These are phyloP conservation scores for Plenodomus lindquistii DNA, from an alignment of 2,329 filamentous ascomycete species.

Conservation along the genomic window DNA sequence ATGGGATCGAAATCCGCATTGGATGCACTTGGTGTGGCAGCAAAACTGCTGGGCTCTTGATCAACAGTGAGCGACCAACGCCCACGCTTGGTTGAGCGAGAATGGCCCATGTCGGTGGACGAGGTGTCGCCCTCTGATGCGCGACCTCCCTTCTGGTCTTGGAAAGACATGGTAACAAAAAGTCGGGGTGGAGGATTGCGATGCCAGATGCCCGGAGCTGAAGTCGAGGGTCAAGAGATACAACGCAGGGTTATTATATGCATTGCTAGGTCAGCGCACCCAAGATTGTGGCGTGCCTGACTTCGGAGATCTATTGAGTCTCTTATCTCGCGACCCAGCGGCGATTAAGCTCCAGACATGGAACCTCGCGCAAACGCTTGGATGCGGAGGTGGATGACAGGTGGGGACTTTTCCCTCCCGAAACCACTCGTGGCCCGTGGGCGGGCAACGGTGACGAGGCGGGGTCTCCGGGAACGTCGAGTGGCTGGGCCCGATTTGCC, in stretches of 20 bases:
- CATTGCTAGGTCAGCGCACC: not conserved
- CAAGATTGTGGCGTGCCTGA: not conserved
- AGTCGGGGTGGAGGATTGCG: not conserved
- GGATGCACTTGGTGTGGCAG: constrained; percentile 36
- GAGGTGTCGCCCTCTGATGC: constrained; percentile 6
- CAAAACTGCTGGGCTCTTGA: constrained; percentile 43
- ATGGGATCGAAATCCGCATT: constrained; percentile 47
- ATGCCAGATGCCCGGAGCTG: not conserved
- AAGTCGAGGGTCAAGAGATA: not conserved
- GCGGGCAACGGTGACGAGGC: not conserved
- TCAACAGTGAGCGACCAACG: constrained; percentile 17
- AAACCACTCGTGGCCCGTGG: not conserved
- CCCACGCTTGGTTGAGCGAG: not conserved
- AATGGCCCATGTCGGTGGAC: not conserved
- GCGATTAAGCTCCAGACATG: not conserved
- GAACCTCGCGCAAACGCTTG: not conserved
- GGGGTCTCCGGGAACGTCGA: not conserved
- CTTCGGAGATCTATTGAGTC: not conserved
- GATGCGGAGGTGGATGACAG: not conserved
- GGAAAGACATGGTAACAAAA: constrained; percentile 5
- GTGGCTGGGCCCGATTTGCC: not conserved
- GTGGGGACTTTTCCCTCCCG: too few species aligned
- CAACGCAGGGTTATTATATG: not conserved
- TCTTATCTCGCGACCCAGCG: not conserved
- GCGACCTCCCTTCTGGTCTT: constrained; percentile 6